Conservation (phyloP, 495 filamentous ascomycete genomes). For the Penicillium bovifimosum region DNA sequence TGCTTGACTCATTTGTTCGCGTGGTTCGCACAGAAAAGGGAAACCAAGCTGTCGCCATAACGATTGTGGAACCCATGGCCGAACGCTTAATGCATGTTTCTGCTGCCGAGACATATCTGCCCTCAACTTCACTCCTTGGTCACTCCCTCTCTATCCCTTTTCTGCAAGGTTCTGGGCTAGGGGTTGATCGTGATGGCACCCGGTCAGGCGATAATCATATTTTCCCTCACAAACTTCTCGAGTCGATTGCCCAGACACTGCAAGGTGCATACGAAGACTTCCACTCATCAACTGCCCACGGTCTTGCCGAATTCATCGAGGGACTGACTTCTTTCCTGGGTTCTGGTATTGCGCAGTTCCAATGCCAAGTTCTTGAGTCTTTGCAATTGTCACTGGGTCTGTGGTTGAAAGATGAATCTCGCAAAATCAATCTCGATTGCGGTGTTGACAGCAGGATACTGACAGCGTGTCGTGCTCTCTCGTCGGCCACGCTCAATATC, state of each 20-base stretch:
- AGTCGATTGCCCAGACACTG: conserved; percentile 23
- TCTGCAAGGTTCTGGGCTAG: conserved; percentile 14
- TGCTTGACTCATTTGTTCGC: conserved; percentile 55
- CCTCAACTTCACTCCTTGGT: conserved; percentile 29
- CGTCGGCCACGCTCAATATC: conserved; percentile 31
- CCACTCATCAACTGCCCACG: conserved; percentile 14
- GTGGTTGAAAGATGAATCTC: conserved; percentile 32
- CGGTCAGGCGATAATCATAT: background rate
- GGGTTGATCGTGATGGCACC: background rate
- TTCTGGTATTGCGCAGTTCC: conserved; percentile 27
- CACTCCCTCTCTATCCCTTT: conserved; percentile 34
- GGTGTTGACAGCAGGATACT: conserved; percentile 33
- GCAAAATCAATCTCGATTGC: conserved; percentile 24
- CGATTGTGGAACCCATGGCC: conserved; percentile 67
- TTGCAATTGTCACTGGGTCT: conserved; percentile 27
- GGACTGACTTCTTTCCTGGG: conserved; percentile 37
- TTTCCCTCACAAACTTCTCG: conserved; percentile 28
- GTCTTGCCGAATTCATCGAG: conserved; percentile 35
- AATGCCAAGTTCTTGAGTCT: conserved; percentile 27
- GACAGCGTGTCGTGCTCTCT: conserved; percentile 36
- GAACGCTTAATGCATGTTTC: conserved; percentile 31
- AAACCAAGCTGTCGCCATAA: conserved; percentile 53
- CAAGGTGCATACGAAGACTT: conserved; percentile 29
- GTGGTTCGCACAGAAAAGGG: conserved; percentile 61
- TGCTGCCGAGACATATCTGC: conserved; percentile 20